phyloP scores from a whole-genome alignment of 306 rosid genomes.

The Senna siamea region DNA sequence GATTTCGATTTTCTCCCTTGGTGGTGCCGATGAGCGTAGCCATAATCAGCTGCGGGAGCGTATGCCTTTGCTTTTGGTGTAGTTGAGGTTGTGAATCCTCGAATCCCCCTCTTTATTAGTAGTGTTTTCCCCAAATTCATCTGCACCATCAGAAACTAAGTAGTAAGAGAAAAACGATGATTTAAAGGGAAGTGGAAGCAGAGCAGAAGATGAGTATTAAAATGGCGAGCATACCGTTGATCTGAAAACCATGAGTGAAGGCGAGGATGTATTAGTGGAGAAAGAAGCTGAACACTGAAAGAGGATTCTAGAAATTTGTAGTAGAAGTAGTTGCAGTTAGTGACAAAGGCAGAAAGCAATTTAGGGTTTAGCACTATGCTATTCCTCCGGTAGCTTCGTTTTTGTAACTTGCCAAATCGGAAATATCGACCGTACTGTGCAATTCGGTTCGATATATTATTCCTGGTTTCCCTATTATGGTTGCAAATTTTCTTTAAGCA shows the following conservation, averaged over 20 bases:
- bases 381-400: not conserved
- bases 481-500: not conserved
- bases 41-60: conserved; percentile 48
- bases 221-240: conserved; percentile 57
- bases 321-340: too few relatives aligned
- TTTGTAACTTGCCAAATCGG: too few relatives aligned
- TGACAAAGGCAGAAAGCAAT: too few relatives aligned
- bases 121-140: conserved; percentile 45
- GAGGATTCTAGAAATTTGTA: not conserved
- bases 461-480: not conserved
- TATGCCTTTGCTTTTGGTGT: conserved; percentile 55
- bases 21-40: conserved; percentile 31
- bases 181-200: too few relatives aligned
- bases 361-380: too few relatives aligned
- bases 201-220: too few relatives aligned
- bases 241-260: conserved; percentile 49
- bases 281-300: too few relatives aligned
- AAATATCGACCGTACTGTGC: not conserved
- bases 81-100: conserved; percentile 57
- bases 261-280: too few relatives aligned
- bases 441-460: not conserved
- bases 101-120: conserved; percentile 41
- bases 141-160: conserved; percentile 31
- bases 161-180: too few relatives aligned
- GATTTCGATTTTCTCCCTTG: conserved; percentile 23